Evolutionary conservation across 768 basidiomycete genomes (phyloP).

Genomic region (Suillus discolor): DNA sequence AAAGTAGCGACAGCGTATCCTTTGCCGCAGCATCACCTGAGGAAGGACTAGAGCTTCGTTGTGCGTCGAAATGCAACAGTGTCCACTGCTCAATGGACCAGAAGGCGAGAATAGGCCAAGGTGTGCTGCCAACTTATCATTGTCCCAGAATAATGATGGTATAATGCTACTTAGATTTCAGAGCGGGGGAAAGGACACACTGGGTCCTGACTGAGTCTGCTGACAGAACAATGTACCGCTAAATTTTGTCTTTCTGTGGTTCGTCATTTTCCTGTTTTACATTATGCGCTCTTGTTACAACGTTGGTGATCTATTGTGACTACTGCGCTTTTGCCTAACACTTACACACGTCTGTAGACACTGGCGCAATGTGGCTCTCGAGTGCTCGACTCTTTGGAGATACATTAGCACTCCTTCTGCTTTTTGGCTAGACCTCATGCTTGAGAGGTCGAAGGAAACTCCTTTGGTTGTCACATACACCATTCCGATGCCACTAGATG

Average conservation of each 20-base stretch:
- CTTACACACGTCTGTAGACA: constrained; percentile 1
- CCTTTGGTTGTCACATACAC: not conserved
- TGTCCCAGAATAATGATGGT: not conserved
- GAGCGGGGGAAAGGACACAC: too few species aligned
- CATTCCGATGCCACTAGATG: not conserved
- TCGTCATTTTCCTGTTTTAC: not conserved
- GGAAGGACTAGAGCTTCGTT: not conserved
- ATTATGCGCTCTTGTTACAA: not conserved
- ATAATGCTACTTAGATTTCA: not conserved
- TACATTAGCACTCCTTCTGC: not conserved
- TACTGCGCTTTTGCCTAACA: not conserved
- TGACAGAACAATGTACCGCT: not conserved
- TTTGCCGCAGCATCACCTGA: not conserved
- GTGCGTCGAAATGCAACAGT: not conserved
- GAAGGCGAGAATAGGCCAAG: too few species aligned
- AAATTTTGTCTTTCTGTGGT: not conserved
- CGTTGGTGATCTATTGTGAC: not conserved
- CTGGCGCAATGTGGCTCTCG: not conserved
- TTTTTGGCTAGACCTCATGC: not conserved
- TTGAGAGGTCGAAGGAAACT: constrained; percentile 1
- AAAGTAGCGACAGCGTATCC: too few species aligned
- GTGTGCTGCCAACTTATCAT: not conserved
- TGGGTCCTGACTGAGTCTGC: too few species aligned
- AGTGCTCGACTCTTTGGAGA: not conserved
- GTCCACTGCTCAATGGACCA: too few species aligned